Evolutionary conservation across 2,329 filamentous ascomycete species (phyloP).

Genomic region (Helicocarpus griseus): DNA sequence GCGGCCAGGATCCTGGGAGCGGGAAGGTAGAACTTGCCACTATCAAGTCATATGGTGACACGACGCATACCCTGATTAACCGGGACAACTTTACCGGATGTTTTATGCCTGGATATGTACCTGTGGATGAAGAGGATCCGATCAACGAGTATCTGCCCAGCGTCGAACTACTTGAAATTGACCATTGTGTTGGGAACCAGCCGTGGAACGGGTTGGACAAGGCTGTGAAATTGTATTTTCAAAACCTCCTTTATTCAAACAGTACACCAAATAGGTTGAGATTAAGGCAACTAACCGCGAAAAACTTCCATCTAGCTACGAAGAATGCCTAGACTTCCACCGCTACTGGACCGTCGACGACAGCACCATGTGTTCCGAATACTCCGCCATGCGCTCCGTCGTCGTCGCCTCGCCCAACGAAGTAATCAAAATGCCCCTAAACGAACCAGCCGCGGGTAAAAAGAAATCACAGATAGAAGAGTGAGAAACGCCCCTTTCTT

Average conservation of each 20-base stretch:
- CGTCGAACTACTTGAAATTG: conserved; percentile 64
- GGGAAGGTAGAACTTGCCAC: conserved; percentile 61
- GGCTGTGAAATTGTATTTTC: conserved; percentile 42
- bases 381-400: conserved; percentile 71
- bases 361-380: conserved; percentile 78
- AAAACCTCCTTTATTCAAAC: neutral
- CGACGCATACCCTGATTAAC: conserved; percentile 75
- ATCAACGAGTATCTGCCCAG: conserved; percentile 44
- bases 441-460: conserved; percentile 77
- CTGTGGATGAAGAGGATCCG: conserved; percentile 37
- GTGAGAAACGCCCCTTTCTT: conserved; percentile 31
- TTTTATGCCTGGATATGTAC: conserved; percentile 69
- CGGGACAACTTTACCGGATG: conserved; percentile 53
- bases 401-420: conserved; percentile 79
- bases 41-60: conserved; percentile 80
- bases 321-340: conserved; percentile 77
- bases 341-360: conserved; percentile 95
- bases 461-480: conserved; percentile 88
- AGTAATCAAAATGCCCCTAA: conserved; percentile 91
- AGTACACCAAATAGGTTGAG: neutral
- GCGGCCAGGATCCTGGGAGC: conserved; percentile 42
- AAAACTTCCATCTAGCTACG: conserved; percentile 48
- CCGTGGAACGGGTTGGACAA: conserved; percentile 72
- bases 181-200: conserved; percentile 94
- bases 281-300: neutral